Base-by-base conservation (phyloP, 192 early-diverging fungal genomes). In the Coemansia sp. region DNA sequence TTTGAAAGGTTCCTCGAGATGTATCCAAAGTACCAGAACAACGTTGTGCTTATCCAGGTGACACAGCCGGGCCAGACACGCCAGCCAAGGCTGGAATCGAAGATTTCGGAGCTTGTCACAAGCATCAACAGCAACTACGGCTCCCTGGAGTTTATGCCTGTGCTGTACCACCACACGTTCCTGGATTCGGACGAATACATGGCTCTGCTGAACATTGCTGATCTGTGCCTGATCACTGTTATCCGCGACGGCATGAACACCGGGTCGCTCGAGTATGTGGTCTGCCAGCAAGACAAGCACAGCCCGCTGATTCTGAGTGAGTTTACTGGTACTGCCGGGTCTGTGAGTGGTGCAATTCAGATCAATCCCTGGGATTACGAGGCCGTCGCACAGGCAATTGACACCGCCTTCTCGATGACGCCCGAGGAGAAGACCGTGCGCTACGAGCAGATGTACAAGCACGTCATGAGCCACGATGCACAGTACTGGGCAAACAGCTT, bases 211-310 rank as follows among this genome's bases (percentile, higher is more conserved):
- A 89, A 87, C 64, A 88, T 95, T 13, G 98, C 98, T n/a, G 95
- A 99, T 72, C 85, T 95, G 20, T 94, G 90, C 0, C 75, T 99
- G 55, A 96, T 96, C 68, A 98, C 96, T 0, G 86, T 89, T 39
- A 87, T 97, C 16, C 89, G 95, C 37, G 98, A 99, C 70, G 98
- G 96, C 17, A 98, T 99, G 98, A 98, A 98, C 73, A 97, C 96
- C 1, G 93, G 92, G 13, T 92, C 90, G 51, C 91, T 96, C 64
- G 95, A 98, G 77, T 98, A 90, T 75, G 90, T 96, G 10, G 90
- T 98, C 37, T 95, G 93, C 77, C 96, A 98, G 79, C 81, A 90
- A 17, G 90, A 93, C 64, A 90, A 91, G 67, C 85, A 92, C 63
- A 91, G 90, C 20, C 92, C 94, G 25, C 79, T 99, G 66, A 92